Percentiles rank a stretch among this genome's conserved stretches.
phyloP scores from a whole-genome alignment of 192 early-diverging fungal genomes.

The Borealophlyctis nickersoniae region DNA sequence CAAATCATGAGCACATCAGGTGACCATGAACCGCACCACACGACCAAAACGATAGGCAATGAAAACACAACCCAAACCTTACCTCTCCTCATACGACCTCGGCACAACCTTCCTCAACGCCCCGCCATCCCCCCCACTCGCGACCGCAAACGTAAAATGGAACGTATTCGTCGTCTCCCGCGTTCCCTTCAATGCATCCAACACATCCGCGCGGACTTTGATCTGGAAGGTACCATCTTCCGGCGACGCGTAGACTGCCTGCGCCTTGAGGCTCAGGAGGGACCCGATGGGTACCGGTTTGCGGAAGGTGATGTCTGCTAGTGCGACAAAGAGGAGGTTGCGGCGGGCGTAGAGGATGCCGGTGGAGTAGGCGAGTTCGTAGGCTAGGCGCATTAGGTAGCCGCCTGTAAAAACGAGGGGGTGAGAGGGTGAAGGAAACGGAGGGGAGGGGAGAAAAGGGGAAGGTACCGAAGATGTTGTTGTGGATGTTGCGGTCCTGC shows the following conservation, averaged over 20 bases:
- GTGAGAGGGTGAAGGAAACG: neutral
- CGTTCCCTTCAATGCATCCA: slow-evolving; percentile 58
- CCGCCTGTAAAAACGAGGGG: slow-evolving; percentile 11
- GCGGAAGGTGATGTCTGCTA: slow-evolving; percentile 63
- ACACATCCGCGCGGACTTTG: slow-evolving; percentile 71
- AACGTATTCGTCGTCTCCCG: slow-evolving; percentile 82
- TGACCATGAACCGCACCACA: too few species aligned
- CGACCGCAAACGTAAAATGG: slow-evolving; percentile 72
- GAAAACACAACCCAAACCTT: too few species aligned
- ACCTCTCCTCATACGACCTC: slow-evolving; percentile 79
- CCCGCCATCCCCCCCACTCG: slow-evolving; percentile 5
- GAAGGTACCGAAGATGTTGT: slow-evolving; percentile 69
- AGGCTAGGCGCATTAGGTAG: slow-evolving; percentile 81
- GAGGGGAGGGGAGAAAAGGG: slow-evolving; percentile 3
- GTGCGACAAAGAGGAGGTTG: slow-evolving; percentile 51
- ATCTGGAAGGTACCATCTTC: slow-evolving; percentile 43
- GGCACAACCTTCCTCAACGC: slow-evolving; percentile 66
- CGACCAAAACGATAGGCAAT: too few species aligned
- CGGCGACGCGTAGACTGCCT: slow-evolving; percentile 73
- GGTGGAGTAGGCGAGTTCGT: slow-evolving; percentile 78
- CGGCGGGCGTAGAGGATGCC: slow-evolving; percentile 66
- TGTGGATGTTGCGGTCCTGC: slow-evolving; percentile 77
- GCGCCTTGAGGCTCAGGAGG: slow-evolving; percentile 67
- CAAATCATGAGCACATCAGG: too few species aligned
- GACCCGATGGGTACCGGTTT: slow-evolving; percentile 83